Evolutionary conservation across 768 basidiomycete species (phyloP), one percentile per base, ranked within the genome.

Genomic region (Cystoderma amianthinum): DNA sequence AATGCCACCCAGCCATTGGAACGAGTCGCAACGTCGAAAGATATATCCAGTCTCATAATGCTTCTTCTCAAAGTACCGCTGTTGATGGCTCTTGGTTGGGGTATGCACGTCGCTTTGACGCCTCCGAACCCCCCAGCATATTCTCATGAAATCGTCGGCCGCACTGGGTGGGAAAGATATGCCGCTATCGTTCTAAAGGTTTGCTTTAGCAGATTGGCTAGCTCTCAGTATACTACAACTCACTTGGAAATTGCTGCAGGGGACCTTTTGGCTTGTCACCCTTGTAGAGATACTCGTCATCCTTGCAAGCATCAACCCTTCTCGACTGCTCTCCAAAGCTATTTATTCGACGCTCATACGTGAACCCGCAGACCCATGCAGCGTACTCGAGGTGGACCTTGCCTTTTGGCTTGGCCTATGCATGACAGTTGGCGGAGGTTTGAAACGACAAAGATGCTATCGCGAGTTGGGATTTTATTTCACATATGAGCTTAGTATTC

Each of bases 401-500:
- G 18, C 38, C 25, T 44, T 50, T 21, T 17, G 43, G 36, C 2
- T 51, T 3, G 52, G 46, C 2, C 48, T 44, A 41, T 41, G 41
- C 6, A 21, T 48, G 3, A 40, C 42, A 15, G 4, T 45, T 9
- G 15, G 28, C n/a, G 48, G 44, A 3, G 17, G 43, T 2, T 13
- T 33, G 5, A 35, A 50, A 16, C 50, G 45, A 25, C 7, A 4
- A 3, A 16, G 34, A 17, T 50, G 53, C 34, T 52, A 46, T 38
- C 25, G 17, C 11, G 37, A 32, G n/a, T 33, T 46, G 3, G 48
- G 42, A 3, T 32, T 35, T 20, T 40, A 34, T 23, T 57, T 46
- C 46, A 48, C 43, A 17, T 51, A 65, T 44, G 57, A 69, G 43
- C 51, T 68, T 24, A 57, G 57, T n/a, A 56, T 70, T 38, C 58